Evolutionary conservation across 345 rosid genomes (phyloP).

Genomic region (Syzygium aromaticum): DNA sequence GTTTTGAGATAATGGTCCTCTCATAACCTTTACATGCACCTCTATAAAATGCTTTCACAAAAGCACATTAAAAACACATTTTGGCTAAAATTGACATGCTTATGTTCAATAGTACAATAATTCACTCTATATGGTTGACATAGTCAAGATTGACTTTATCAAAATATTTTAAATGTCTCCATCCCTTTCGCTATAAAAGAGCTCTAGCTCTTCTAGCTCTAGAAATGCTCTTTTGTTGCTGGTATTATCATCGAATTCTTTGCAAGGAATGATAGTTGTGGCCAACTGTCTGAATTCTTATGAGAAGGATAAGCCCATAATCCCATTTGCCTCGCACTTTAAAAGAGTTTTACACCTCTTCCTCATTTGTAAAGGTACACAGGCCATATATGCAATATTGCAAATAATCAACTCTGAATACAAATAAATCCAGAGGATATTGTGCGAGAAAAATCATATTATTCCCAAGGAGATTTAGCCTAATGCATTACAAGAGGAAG

Average conservation of each 20-base stretch:
- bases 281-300: no score
- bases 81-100: fast-evolving
- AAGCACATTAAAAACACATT: not conserved
- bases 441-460: not conserved
- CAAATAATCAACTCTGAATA: not conserved
- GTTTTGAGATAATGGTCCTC: not conserved
- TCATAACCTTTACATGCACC: not conserved
- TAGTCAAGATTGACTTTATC: not conserved
- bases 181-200: not conserved
- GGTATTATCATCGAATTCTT: no score
- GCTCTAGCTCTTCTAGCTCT: not conserved
- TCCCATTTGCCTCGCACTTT: no score
- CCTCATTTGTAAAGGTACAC: not conserved
- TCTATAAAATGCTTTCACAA: not conserved
- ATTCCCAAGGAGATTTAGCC: not conserved
- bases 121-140: not conserved
- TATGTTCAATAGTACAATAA: not conserved
- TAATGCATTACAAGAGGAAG: not conserved
- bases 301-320: no score
- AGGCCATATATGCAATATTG: not conserved
- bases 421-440: not conserved
- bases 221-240: not conserved
- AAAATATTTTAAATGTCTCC: not conserved
- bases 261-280: no score
- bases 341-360: no score